phyloP scores from a whole-genome alignment of 257 asterid species.

The Salvia rosmarinus region DNA sequence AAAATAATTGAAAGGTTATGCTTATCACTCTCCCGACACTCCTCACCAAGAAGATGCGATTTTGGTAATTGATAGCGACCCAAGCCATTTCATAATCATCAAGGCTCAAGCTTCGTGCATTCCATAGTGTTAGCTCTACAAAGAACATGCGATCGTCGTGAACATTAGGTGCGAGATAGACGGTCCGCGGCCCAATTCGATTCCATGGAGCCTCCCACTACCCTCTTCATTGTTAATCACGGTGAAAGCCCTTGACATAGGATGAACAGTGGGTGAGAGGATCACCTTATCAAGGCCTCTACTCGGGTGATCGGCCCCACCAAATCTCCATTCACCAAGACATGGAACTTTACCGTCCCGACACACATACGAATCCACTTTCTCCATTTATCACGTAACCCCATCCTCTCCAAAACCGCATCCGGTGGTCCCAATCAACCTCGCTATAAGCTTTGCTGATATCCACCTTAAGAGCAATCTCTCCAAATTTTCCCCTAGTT shows the following conservation, averaged over 20 bases:
- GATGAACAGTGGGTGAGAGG: neutral
- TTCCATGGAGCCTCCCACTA: neutral
- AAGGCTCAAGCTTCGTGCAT: neutral
- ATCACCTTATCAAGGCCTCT: neutral
- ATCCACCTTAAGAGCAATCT: neutral
- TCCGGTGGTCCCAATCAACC: neutral
- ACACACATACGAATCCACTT: neutral
- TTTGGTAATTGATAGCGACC: neutral
- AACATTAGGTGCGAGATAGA: neutral
- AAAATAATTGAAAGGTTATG: neutral
- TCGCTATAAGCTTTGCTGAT: neutral
- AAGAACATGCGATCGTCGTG: neutral
- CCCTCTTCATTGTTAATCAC: neutral
- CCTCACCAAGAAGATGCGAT: neutral
- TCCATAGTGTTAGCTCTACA: neutral
- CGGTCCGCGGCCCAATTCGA: neutral
- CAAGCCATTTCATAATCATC: neutral
- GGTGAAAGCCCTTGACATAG: neutral
- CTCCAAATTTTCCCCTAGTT: neutral
- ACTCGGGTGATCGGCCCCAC: neutral
- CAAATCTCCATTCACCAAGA: neutral
- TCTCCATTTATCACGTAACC: neutral
- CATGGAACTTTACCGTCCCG: neutral
- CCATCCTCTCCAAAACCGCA: accelerated
- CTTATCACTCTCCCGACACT: too few relatives aligned